Base-by-base conservation (phyloP, 2,329 filamentous ascomycete species). In the Nemania abortiva region DNA sequence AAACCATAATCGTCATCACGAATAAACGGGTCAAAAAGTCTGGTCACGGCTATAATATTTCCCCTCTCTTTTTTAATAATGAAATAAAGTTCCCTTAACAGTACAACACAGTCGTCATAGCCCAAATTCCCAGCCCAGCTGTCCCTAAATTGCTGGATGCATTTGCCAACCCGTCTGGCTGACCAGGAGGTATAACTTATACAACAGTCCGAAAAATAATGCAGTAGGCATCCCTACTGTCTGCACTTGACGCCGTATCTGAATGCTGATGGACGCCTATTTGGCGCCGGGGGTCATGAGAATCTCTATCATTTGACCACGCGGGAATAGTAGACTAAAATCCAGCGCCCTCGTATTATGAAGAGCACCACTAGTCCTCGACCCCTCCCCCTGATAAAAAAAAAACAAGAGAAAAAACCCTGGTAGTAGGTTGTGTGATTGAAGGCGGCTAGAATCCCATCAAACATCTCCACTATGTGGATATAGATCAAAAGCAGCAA, bases 401-500 rank as follows among this genome's bases (percentile, higher is more conserved):
- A 53, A 45, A 56, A 59, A 47, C 58, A 54, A 31, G 37, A 42
- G 31, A n/a, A n/a, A n/a, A n/a, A n/a, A n/a, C n/a, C 56, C 42
- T 63, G 34, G 63, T 60, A 65, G 54, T 63, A 55, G 64, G 57
- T 64, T 47, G 53, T 71, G 66, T 64, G 60, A 60, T 70, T 63
- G 68, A 58, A 72, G 70, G 63, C 62, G 59, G 63, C 65, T 56
- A 70, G 58, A 74, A 75, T 73, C 22, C 73, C 70, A 63, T 37
- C 64, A 63, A 60, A 71, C 63, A 69, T 70, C 54, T 70, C 72
- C 72, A 70, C 71, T 57, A 67, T 68, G 60, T 73, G 72, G 70
- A 75, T 77, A 73, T 73, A 76, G 72, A 73, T 74, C 74, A 74
- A 76, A 75, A 72, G 15, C 7, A 42, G 37, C 37, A 42, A 69